Evolutionary conservation across 2,329 filamentous ascomycete species (phyloP).

Genomic region (Sporothrix variecibatus): DNA sequence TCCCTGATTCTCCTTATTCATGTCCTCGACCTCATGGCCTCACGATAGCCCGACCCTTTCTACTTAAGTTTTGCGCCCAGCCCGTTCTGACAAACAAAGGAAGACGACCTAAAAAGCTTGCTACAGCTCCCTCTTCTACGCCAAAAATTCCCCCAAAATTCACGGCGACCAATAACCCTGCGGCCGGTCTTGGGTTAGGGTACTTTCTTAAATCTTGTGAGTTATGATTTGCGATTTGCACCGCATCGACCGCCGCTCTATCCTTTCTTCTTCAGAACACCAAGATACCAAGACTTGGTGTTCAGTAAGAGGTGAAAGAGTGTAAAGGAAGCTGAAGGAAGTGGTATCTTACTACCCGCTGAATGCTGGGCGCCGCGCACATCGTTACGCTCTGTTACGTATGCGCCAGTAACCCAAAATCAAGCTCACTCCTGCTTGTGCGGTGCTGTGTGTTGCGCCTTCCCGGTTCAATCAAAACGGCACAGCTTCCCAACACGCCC

Average conservation of each 20-base stretch:
- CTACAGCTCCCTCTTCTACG: not conserved
- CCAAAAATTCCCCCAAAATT: too few relatives aligned
- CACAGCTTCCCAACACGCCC: not conserved
- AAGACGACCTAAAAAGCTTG: not conserved
- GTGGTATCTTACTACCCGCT: too few relatives aligned
- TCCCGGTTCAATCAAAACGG: not conserved
- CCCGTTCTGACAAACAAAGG: conserved; percentile 11
- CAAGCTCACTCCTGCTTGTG: not conserved
- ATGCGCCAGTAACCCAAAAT: not conserved
- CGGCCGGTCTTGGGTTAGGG: conserved; percentile 11
- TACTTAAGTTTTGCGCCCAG: not conserved
- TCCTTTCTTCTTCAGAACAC: not conserved
- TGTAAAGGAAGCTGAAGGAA: too few relatives aligned
- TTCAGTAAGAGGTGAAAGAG: not conserved
- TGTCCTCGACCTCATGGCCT: not conserved
- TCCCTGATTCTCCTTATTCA: not conserved
- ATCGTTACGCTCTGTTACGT: not conserved
- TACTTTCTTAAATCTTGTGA: not conserved
- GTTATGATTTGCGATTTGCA: not conserved
- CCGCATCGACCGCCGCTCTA: not conserved
- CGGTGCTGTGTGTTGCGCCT: not conserved
- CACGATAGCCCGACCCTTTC: not conserved
- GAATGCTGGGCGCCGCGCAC: not conserved
- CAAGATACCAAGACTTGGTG: not conserved
- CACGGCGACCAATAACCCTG: too few relatives aligned